These are phyloP conservation scores for Bipolaris cookei DNA, from an alignment of 2,329 filamentous ascomycete genomes.

Conservation along the genomic window DNA sequence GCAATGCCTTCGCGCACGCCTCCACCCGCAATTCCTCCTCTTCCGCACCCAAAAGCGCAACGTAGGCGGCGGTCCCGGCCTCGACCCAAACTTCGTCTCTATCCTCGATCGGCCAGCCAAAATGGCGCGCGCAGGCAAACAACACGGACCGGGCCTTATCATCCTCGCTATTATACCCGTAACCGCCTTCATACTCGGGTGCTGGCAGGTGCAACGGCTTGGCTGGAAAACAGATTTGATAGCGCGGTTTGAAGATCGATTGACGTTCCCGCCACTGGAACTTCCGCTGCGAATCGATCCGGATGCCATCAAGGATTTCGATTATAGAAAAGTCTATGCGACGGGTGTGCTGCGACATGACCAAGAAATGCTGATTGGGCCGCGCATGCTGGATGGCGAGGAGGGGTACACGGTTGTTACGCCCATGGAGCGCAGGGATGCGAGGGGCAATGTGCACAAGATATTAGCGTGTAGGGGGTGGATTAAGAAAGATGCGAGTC, in stretches of 20 bases:
- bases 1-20: conserved; percentile 44
- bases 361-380: conserved; percentile 94
- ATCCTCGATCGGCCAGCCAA: conserved; percentile 85
- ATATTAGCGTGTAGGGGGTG: conserved; percentile 90
- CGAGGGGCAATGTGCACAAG: conserved; percentile 57
- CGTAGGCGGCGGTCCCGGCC: conserved; percentile 59
- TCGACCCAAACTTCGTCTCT: conserved; percentile 77
- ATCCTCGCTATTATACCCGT: conserved; percentile 87
- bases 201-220: conserved; percentile 93
- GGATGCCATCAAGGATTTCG: conserved; percentile 82
- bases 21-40: conserved; percentile 27
- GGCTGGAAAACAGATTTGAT: conserved; percentile 94
- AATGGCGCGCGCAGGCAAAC: conserved; percentile 75
- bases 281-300: conserved; percentile 84
- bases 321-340: conserved; percentile 83
- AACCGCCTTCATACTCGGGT: conserved; percentile 87
- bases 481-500: conserved; percentile 78
- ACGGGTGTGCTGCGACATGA: conserved; percentile 80
- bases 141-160: conserved; percentile 80
- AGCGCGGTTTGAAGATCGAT: conserved; percentile 88
- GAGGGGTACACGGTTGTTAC: conserved; percentile 93
- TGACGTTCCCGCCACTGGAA: conserved; percentile 83
- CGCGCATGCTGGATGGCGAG: conserved; percentile 84
- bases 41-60: conserved; percentile 24
- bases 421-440: conserved; percentile 75